Evolutionary conservation across 169 alveolate species (phyloP).

Genomic region (Plasmodium gaboni): DNA sequence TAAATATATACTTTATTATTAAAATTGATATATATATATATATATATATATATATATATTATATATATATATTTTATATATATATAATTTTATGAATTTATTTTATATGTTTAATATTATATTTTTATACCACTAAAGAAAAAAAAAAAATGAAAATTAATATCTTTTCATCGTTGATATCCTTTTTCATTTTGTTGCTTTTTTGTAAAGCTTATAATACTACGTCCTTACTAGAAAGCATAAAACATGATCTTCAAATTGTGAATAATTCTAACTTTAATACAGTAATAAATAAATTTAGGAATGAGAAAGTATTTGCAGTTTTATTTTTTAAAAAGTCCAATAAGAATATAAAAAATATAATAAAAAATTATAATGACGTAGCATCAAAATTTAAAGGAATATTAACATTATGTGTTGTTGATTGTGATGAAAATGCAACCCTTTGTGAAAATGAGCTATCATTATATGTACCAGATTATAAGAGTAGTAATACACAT

Average conservation of each 20-base stretch:
- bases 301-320: constrained; percentile 80
- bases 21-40: no score
- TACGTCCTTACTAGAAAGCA: constrained; percentile 78
- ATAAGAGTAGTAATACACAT: constrained; percentile 78
- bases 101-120: no score
- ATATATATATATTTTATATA: no score
- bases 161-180: neutral
- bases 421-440: constrained; percentile 79
- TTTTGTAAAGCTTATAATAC: constrained; percentile 24
- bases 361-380: constrained; percentile 78
- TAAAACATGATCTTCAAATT: constrained; percentile 86
- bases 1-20: no score
- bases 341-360: constrained; percentile 77
- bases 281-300: constrained; percentile 80
- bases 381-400: constrained; percentile 84
- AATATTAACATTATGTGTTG: constrained; percentile 78
- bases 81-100: no score
- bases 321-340: constrained; percentile 81
- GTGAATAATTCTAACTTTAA: constrained; percentile 82
- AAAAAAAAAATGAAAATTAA: constrained; percentile 6
- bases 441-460: constrained; percentile 78
- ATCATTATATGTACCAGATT: constrained; percentile 58
- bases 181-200: constrained; percentile 4
- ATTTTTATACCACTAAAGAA: no score
- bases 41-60: no score